Conservation (phyloP, 192 early-diverging fungal genomes). For the Cetraspora pellucida region DNA sequence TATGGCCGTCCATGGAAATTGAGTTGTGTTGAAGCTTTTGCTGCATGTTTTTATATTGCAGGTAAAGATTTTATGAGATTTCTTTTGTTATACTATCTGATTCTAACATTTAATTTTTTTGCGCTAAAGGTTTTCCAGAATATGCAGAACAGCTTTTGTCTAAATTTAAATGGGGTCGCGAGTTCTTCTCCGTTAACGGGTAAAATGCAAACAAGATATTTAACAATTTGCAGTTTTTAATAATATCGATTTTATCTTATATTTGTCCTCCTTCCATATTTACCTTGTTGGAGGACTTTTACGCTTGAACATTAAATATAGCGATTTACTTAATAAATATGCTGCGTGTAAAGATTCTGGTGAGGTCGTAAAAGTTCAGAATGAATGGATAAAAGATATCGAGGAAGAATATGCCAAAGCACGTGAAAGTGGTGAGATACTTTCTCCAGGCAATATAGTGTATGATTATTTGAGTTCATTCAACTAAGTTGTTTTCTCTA, state of each 20-base stretch:
- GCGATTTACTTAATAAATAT: slow-evolving; percentile 76
- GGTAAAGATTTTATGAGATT: slow-evolving; percentile 44
- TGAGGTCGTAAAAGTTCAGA: slow-evolving; percentile 76
- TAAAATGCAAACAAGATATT: slow-evolving; percentile 32
- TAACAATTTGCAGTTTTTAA: background rate
- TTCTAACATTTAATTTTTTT: slow-evolving; percentile 10
- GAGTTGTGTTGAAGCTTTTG: slow-evolving; percentile 97
- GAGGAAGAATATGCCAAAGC: slow-evolving; percentile 64
- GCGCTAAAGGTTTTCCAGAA: slow-evolving; percentile 49
- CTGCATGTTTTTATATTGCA: slow-evolving; percentile 89
- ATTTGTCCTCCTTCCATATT: too few species aligned
- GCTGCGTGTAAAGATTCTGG: slow-evolving; percentile 71
- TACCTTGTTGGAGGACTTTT: background rate
- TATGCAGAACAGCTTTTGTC: slow-evolving; percentile 74
- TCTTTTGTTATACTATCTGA: background rate
- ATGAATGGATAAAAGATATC: slow-evolving; percentile 76
- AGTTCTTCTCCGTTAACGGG: slow-evolving; percentile 88
- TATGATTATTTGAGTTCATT: background rate
- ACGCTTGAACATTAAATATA: slow-evolving; percentile 33
- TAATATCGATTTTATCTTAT: too few species aligned
- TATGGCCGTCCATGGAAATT: slow-evolving; percentile 95
- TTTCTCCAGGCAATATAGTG: background rate
- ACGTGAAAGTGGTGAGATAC: slow-evolving; percentile 40
- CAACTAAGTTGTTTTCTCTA: background rate
- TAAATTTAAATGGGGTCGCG: slow-evolving; percentile 96